A percentile compares a stretch with the other conserved stretches of the same genome.
phyloP scores from a whole-genome alignment of 2,329 filamentous ascomycete species.

The Tolypocladium tundrense region DNA sequence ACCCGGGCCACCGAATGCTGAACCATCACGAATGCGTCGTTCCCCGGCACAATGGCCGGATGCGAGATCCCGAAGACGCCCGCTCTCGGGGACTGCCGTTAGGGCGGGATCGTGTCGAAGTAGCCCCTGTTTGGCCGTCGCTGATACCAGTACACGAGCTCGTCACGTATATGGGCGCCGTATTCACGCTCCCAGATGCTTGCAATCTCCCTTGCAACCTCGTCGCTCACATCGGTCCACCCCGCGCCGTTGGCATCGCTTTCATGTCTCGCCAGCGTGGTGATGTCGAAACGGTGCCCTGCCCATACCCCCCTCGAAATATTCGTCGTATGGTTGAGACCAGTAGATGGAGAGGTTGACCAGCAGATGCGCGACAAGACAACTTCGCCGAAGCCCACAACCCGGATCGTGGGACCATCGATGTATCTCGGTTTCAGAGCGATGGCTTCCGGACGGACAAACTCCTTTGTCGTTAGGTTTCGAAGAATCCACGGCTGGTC shows the following conservation, averaged over 20 bases:
- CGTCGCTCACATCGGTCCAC: conserved; percentile 4
- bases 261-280: neutral
- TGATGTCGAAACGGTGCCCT: conserved; percentile 6
- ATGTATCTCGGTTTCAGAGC: conserved; percentile 3
- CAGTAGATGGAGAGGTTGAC: neutral
- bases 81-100: too few relatives aligned
- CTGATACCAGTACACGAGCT: too few relatives aligned
- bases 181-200: neutral
- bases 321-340: neutral
- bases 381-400: conserved; percentile 5
- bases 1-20: too few relatives aligned
- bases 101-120: too few relatives aligned
- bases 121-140: too few relatives aligned
- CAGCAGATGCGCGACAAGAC: conserved; percentile 6
- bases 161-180: too few relatives aligned
- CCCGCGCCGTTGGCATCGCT: neutral
- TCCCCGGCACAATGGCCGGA: too few relatives aligned
- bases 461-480: conserved; percentile 2
- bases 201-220: conserved; percentile 2
- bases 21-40: too few relatives aligned
- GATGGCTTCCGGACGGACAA: conserved; percentile 6
- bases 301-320: conserved; percentile 5
- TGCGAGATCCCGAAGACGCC: too few relatives aligned
- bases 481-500: conserved; percentile 6
- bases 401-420: conserved; percentile 2